phyloP scores from a whole-genome alignment of 2,329 filamentous ascomycete species.

The Knufia petricola region DNA sequence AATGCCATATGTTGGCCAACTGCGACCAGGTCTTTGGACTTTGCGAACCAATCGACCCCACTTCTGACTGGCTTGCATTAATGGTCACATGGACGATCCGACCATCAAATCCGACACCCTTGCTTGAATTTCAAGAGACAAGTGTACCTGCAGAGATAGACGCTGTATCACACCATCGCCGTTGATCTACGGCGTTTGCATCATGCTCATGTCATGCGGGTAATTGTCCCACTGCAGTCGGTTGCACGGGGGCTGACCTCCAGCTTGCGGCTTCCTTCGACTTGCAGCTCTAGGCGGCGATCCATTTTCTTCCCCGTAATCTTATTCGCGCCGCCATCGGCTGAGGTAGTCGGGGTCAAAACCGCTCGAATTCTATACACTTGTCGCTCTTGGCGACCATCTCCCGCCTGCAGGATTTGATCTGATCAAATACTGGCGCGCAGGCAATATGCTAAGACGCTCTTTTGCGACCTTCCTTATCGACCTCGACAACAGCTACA shows the following conservation, averaged over 20 bases:
- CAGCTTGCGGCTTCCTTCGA: neutral
- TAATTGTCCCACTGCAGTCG: neutral
- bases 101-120: neutral
- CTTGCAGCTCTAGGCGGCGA: slow-evolving; percentile 3
- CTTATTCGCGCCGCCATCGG: neutral
- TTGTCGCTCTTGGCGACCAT: too few relatives aligned
- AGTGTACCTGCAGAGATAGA: slow-evolving; percentile 2
- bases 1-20: neutral
- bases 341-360: neutral
- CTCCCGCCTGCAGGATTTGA: too few relatives aligned
- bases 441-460: too few relatives aligned
- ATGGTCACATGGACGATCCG: slow-evolving; percentile 9
- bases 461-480: too few relatives aligned
- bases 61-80: slow-evolving; percentile 5
- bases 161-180: neutral
- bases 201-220: slow-evolving; percentile 9
- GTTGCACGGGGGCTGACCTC: neutral
- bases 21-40: neutral
- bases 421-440: too few relatives aligned
- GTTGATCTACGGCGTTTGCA: slow-evolving; percentile 2
- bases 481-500: too few relatives aligned
- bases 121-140: neutral
- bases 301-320: neutral
- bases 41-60: slow-evolving; percentile 4
- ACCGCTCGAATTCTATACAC: too few relatives aligned